Evolutionary conservation across 495 filamentous ascomycete genomes (phyloP), one percentile per base, ranked within the genome.

Genomic region (Aspergillus incahuasiensis): DNA sequence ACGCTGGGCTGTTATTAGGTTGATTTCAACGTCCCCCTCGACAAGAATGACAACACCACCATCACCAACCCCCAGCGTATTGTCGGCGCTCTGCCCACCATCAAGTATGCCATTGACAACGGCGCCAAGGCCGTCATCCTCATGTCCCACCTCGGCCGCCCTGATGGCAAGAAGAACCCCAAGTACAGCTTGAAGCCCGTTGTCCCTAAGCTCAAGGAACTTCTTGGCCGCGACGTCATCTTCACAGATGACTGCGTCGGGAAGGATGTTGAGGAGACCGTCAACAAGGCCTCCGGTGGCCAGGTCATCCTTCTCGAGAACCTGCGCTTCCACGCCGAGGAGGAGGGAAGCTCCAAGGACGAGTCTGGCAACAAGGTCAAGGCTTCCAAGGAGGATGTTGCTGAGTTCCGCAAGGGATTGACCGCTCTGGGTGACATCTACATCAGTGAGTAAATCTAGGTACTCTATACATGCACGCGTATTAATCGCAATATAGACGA

Each of bases 1-100:
- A 59, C 46, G 22, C n/a, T 38, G 34, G 13, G 15, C 1, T 22
- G 40, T 25, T 7, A 11, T 21, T 66, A 97, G 92, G 92, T 99
- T 63, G 94, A 99, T 80, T 99, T 99, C 85, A 99, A 99, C 77
- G 94, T 99, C 48, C 94, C 94, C 61, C 90, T 97, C 69, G 89
- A 97, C 68, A 77, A 91, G 57, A 88, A 88, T 79, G 91, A 92
- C n/a, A 82, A 97, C 70, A 97, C 44, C 28, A 48, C n/a, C 13
- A 39, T 56, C 12, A 56, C 94, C 70, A 97, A 97, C 82, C 88
- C 86, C 73, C 95, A 97, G 75, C 92, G 94, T 75, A 97, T 99
- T 64, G 92, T 91, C 69, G 94, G 94, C 68, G 94, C 94, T 66
- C 75, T 97, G 62, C 94, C 95, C 66, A 96, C 94, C 58, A 97